Conservation (phyloP, 2,329 filamentous ascomycete species). For the Phialocephala subalpina region DNA sequence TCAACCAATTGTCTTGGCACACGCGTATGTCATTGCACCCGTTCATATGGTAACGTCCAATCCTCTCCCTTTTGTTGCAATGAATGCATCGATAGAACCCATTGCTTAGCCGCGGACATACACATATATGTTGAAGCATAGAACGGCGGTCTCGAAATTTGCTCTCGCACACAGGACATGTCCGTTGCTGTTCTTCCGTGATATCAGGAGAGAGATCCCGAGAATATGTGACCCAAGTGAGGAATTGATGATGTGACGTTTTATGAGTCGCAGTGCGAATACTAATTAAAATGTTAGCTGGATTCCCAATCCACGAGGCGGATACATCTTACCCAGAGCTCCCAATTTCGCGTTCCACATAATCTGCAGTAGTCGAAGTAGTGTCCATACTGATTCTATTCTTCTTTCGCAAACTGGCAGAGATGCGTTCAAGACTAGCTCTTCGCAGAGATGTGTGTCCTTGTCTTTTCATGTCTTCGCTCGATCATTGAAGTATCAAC, state of each 20-base stretch:
- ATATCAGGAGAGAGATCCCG: not conserved
- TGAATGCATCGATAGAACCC: conserved; percentile 2
- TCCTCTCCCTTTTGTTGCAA: conserved; percentile 4
- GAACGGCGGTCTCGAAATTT: not conserved
- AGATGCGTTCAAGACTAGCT: conserved; percentile 6
- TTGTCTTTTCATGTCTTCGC: conserved; percentile 1
- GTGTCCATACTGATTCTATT: not conserved
- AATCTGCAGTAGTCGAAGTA: not conserved
- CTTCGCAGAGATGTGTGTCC: not conserved
- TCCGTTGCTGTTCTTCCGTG: conserved; percentile 1
- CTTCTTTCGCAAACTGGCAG: not conserved
- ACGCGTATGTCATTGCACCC: not conserved
- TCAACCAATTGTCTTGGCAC: not conserved
- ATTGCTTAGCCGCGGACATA: not conserved
- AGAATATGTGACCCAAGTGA: conserved; percentile 2
- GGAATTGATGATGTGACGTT: not conserved
- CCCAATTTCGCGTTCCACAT: not conserved
- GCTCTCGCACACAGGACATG: conserved; percentile 1
- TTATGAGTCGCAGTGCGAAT: not conserved
- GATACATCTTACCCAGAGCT: not conserved
- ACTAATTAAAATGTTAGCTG: not conserved
- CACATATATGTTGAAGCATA: conserved; percentile 5
- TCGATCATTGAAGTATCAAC: not conserved
- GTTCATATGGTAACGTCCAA: conserved; percentile 8
- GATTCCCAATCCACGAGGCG: not conserved